phyloP scores from a whole-genome alignment of 2,329 filamentous ascomycete genomes.

The Aspergillus sp. region DNA sequence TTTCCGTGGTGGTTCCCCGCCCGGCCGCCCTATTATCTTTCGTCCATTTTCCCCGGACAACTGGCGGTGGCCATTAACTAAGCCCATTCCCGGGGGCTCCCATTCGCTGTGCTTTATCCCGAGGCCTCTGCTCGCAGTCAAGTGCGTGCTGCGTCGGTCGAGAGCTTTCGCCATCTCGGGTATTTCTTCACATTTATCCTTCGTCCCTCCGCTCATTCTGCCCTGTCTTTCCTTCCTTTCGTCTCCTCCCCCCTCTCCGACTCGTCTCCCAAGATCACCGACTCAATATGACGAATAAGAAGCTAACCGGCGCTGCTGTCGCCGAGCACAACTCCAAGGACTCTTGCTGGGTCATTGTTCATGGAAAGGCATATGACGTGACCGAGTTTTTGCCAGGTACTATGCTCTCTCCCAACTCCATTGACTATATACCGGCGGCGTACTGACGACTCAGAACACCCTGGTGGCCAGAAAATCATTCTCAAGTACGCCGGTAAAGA shows the following conservation, averaged over 20 bases:
- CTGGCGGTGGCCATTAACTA: background rate
- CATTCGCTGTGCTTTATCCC: conserved; percentile 10
- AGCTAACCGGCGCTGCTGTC: conserved; percentile 57
- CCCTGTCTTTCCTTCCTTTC: background rate
- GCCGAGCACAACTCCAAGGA: conserved; percentile 76
- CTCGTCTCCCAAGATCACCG: background rate
- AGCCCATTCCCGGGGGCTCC: background rate
- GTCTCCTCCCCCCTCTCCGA: background rate
- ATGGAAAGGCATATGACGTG: conserved; percentile 86
- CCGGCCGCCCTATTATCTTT: background rate
- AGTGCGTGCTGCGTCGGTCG: too few relatives aligned
- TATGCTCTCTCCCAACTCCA: background rate
- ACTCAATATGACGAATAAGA: conserved; percentile 27
- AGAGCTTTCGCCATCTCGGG: background rate
- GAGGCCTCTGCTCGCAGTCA: background rate
- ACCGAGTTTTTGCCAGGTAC: conserved; percentile 79
- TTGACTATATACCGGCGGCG: background rate
- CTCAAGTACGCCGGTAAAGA: conserved; percentile 96
- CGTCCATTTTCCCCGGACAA: conserved; percentile 8
- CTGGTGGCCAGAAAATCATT: conserved; percentile 88
- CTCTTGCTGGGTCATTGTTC: conserved; percentile 89
- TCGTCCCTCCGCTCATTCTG: background rate
- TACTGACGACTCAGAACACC: conserved; percentile 64
- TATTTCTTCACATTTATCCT: conserved; percentile 4
- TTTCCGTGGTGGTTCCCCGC: too few relatives aligned